Conservation (phyloP, 2,329 filamentous ascomycete genomes). For the Eutypa lata region DNA sequence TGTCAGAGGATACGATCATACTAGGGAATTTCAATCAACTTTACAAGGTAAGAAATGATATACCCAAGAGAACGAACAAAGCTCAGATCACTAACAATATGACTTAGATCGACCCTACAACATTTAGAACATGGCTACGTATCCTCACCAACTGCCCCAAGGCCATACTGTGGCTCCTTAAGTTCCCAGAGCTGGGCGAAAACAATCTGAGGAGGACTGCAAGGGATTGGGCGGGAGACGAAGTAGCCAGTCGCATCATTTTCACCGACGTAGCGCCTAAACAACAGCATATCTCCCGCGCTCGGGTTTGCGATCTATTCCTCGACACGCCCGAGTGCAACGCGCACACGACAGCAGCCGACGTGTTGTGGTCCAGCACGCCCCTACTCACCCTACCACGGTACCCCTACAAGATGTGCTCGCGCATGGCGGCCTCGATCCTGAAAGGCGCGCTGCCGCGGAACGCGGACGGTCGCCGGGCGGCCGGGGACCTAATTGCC, state of each 20-base stretch:
- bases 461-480: constrained; percentile 60
- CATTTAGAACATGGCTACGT: constrained; percentile 91
- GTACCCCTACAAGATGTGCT: constrained; percentile 98
- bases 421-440: constrained; percentile 94
- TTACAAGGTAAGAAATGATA: constrained; percentile 70
- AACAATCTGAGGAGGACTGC: constrained; percentile 79
- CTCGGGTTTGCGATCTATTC: constrained; percentile 89
- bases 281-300: constrained; percentile 86
- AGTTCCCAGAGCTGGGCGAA: constrained; percentile 92
- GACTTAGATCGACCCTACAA: constrained; percentile 86
- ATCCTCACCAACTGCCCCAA: constrained; percentile 84
- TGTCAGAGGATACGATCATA: constrained; percentile 82
- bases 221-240: constrained; percentile 74
- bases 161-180: constrained; percentile 90
- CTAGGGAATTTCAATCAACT: constrained; percentile 98
- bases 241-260: constrained; percentile 81
- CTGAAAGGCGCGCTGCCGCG: constrained; percentile 83
- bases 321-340: constrained; percentile 98
- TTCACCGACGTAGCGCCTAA: constrained; percentile 98
- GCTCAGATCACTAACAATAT: constrained; percentile 11
- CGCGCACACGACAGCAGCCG: constrained; percentile 93
- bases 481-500: constrained; percentile 74
- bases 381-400: constrained; percentile 86
- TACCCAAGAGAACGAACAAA: too few relatives aligned
- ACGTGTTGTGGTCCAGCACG: constrained; percentile 94